Evolutionary conservation across 164 flowering plant genomes (phyloP).

Genomic region (Macadamia integrifolia): DNA sequence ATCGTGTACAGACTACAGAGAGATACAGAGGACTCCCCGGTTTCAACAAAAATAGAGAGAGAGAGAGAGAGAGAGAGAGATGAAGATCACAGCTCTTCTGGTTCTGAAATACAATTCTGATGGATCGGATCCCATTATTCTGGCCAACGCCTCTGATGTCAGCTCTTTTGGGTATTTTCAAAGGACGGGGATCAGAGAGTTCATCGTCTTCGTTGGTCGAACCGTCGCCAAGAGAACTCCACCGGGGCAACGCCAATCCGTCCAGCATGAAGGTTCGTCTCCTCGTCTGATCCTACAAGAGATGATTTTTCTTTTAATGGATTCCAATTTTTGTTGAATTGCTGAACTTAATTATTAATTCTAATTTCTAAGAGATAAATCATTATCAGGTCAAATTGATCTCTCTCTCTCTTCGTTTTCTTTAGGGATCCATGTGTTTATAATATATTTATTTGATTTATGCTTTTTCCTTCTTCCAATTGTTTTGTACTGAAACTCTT

Average conservation of each 20-base stretch:
- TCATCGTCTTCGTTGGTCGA: slow-evolving; percentile 29
- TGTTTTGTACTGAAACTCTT: neutral
- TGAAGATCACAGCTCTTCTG: slow-evolving; percentile 1
- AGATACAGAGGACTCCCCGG: too few species aligned
- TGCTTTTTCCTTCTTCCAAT: neutral
- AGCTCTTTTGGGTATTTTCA: slow-evolving; percentile 31
- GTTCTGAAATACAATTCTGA: neutral
- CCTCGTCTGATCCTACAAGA: neutral
- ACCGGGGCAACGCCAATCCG: slow-evolving; percentile 32
- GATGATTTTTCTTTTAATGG: too few species aligned
- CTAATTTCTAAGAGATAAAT: neutral
- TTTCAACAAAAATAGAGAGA: too few species aligned
- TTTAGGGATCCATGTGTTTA: neutral
- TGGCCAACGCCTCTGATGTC: slow-evolving; percentile 30
- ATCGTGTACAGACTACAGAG: too few species aligned
- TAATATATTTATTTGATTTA: neutral
- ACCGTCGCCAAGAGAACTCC: slow-evolving; percentile 34
- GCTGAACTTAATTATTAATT: neutral
- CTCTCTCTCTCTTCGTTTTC: neutral
- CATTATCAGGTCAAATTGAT: too few species aligned
- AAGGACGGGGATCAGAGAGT: slow-evolving; percentile 24
- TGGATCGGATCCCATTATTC: slow-evolving; percentile 23
- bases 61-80: neutral
- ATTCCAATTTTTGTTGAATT: neutral
- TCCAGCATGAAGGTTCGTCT: slow-evolving; percentile 29